Base-by-base conservation (phyloP, 805 yeast genomes). In the Hanseniaspora hatyaiensis region DNA sequence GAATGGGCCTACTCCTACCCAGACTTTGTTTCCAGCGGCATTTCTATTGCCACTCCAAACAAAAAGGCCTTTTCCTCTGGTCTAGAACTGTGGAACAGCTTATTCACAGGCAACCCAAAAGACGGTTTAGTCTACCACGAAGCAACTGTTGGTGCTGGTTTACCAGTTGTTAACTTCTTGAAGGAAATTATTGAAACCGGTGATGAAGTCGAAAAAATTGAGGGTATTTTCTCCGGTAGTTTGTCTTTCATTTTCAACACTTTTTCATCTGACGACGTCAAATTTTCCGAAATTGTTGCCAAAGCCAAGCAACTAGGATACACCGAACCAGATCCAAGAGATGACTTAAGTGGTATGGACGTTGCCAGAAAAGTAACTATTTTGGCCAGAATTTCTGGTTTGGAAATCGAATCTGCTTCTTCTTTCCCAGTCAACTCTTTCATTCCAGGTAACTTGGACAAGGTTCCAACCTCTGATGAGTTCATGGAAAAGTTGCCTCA, bases 311-410 rank as follows among this genome's bases (percentile, higher is more conserved):
- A 78, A 45, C 71, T 86, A 54, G 99, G 99, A 44, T 92, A 86
- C 74, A 89, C 96, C 34, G 98, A 92, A 68, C 99, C 99, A 42
- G 99, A 92, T 65, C 98, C 99, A 65, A 81, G 99, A 68, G 99
- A 92, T 65, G 99, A 92, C 63, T 76, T 92, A 65, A 92, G 89
- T 65, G 99, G 99, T 47, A 74, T 92, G 63, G 99, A 92, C 62
- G 96, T 92, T 52, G 99, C 99, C 37, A 82, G 99, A 74, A 92
- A 92, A 66, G 96, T 92, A 26, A 87, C 98, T 22, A 92, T 92
- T 54, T 75, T 92, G 53, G 95, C 96, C 40, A 82, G 99, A 72
- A 74, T 92, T 47, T 73, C 96, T 13, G 98, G 98, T 2, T 73
- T 82, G 47, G 69, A 76, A 51, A 84, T 92, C 32, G 82, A 80